Evolutionary conservation across 768 basidiomycete species (phyloP), one percentile per base, ranked within the genome.

Genomic region (Auriscalpium microsporum): DNA sequence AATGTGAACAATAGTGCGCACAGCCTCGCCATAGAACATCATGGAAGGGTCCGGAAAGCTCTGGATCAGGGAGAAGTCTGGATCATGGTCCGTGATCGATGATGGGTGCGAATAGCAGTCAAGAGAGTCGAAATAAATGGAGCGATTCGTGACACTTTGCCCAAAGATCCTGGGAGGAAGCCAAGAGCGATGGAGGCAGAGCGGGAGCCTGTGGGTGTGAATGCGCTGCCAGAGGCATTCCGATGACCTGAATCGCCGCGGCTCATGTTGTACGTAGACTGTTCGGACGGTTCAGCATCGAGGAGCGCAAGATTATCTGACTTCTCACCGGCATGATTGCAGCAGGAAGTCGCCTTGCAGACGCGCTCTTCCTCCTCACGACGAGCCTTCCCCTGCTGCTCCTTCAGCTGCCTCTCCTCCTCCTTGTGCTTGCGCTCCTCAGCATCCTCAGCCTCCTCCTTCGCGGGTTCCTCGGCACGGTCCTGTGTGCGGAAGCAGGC

Each of bases 311-410:
- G 83, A 54, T 80, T 78, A 52, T 90, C 92, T 4, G 95, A 94
- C 71, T 94, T 94, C 73, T 97, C 95, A 95, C 72, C 21, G 74
- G 71, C 90, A 96, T 94, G 75, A 99, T 68, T 99, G 95, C 56
- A 99, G 72, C 23, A 99, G 80, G 83, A 99, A 99, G 17, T 94
- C 92, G 68, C 64, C 62, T 68, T 56, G 50, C 57, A 55, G 52
- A 55, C 44, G 53, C 67, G 63, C 58, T 63, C 63, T 50, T 73
- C 75, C 59, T 73, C 73, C 56, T 72, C 73, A 52, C 72, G n/a
- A 3, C 28, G 46, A 23, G 17, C 71, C 62, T 75, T 72, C 58
- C 70, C 70, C 58, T 69, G 70, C 59, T 65, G 69, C 50, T 64
- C 69, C 59, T 73, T 71, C 61, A 77, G 75, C 58, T 76, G 74